Conservation (phyloP, 2,329 filamentous ascomycete species). For the Arthrobotrys iridis region DNA sequence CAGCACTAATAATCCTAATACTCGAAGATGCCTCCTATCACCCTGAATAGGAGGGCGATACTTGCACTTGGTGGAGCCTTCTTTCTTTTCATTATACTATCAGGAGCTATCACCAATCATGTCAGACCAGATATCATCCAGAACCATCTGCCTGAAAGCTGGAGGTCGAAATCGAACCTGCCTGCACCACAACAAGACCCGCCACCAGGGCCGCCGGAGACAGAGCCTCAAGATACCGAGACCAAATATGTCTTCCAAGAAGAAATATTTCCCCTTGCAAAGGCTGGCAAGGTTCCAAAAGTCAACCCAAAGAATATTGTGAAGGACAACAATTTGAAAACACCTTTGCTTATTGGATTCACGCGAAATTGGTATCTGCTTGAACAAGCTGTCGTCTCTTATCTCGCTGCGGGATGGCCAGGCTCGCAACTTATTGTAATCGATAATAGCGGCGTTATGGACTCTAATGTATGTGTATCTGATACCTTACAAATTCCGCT, state of each 20-base stretch:
- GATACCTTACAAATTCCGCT: neutral
- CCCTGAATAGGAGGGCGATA: constrained; percentile 43
- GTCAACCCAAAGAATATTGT: constrained; percentile 48
- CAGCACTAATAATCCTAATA: neutral
- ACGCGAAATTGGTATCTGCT: constrained; percentile 69
- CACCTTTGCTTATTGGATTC: constrained; percentile 70
- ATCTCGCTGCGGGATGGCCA: constrained; percentile 71
- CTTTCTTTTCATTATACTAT: constrained; percentile 15
- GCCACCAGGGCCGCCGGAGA: neutral
- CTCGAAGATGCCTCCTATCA: constrained; percentile 34
- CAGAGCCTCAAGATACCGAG: neutral
- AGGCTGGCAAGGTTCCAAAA: constrained; percentile 45
- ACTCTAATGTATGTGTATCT: constrained; percentile 63
- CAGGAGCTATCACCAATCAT: constrained; percentile 41
- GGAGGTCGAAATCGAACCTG: constrained; percentile 16
- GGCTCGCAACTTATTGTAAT: constrained; percentile 68
- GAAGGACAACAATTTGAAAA: constrained; percentile 53
- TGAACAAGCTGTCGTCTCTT: constrained; percentile 69
- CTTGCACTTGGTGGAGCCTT: constrained; percentile 18
- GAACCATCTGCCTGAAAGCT: constrained; percentile 23
- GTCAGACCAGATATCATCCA: constrained; percentile 32
- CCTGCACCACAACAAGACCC: neutral
- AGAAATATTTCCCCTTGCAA: constrained; percentile 55
- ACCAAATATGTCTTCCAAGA: constrained; percentile 21
- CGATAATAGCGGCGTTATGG: constrained; percentile 70